Conservation (phyloP, 2,329 filamentous ascomycete species). For the Fusarium hainanense region DNA sequence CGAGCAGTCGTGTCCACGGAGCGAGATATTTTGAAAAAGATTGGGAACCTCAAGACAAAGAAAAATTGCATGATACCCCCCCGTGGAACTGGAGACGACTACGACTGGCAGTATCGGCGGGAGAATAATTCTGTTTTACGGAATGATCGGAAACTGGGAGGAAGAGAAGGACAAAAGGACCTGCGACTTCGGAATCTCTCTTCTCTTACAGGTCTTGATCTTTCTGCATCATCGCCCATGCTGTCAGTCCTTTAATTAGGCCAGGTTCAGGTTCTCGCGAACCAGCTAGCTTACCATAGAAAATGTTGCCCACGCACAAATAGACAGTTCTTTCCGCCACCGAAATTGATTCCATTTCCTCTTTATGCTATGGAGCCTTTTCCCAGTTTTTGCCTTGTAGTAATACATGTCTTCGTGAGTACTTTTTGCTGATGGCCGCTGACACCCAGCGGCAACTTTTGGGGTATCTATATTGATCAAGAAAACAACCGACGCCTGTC, state of each 20-base stretch:
- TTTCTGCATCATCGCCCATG: slow-evolving; percentile 30
- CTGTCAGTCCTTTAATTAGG: slow-evolving; percentile 33
- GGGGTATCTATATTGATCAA: slow-evolving; percentile 25
- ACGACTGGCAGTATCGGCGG: slow-evolving; percentile 28
- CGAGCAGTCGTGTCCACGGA: slow-evolving; percentile 37
- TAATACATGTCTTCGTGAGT: neutral
- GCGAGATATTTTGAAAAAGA: slow-evolving; percentile 13
- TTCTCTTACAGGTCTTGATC: slow-evolving; percentile 12
- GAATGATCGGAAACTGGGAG: neutral
- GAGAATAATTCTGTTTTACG: slow-evolving; percentile 10
- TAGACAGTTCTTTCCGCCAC: slow-evolving; percentile 45
- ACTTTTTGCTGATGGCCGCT: neutral
- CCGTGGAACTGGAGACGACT: slow-evolving; percentile 31
- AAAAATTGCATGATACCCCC: slow-evolving; percentile 38
- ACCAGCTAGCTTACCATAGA: slow-evolving; percentile 46
- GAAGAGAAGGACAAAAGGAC: neutral
- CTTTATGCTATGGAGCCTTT: neutral
- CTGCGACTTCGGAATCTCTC: slow-evolving; percentile 7
- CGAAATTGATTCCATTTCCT: slow-evolving; percentile 2
- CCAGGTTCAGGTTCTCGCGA: slow-evolving; percentile 35
- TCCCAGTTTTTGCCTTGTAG: neutral
- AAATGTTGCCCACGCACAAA: slow-evolving; percentile 50
- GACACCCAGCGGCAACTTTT: neutral
- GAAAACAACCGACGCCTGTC: slow-evolving; percentile 11
- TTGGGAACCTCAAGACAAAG: slow-evolving; percentile 26